A percentile compares a stretch with the other conserved stretches of the same genome.
Evolutionary conservation across 2,329 filamentous ascomycete genomes (phyloP).

Genomic region (Xylariaceae sp.): DNA sequence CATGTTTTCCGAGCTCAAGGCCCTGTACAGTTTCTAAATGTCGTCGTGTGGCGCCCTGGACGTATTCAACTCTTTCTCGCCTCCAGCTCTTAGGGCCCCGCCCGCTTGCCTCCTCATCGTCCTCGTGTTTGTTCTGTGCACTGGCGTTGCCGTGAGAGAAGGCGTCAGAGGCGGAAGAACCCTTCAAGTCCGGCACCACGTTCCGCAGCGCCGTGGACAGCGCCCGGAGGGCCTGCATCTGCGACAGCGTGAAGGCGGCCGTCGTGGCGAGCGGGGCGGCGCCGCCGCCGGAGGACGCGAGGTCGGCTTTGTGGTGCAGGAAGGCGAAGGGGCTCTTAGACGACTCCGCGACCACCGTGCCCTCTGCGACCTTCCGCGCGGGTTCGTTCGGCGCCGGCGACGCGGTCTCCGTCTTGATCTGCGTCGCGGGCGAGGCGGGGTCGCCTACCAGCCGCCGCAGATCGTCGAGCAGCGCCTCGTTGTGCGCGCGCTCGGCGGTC

Average conservation of each 20-base stretch:
- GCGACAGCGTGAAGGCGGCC: slow-evolving; percentile 78
- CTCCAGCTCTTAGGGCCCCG: slow-evolving; percentile 59
- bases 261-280: slow-evolving; percentile 70
- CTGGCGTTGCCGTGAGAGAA: no score
- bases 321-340: slow-evolving; percentile 57
- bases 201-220: slow-evolving; percentile 66
- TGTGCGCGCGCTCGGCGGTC: slow-evolving; percentile 55
- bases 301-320: slow-evolving; percentile 57
- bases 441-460: slow-evolving; percentile 41
- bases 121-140: slow-evolving; percentile 36
- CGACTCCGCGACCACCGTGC: background rate
- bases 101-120: slow-evolving; percentile 35
- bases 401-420: slow-evolving; percentile 36
- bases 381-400: slow-evolving; percentile 20
- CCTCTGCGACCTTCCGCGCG: background rate
- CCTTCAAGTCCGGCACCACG: slow-evolving; percentile 68
- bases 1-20: slow-evolving; percentile 66
- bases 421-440: slow-evolving; percentile 5
- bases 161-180: slow-evolving; percentile 1
- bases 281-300: slow-evolving; percentile 57
- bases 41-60: slow-evolving; percentile 78
- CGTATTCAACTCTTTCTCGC: slow-evolving; percentile 77
- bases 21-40: slow-evolving; percentile 76
- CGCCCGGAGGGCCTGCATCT: slow-evolving; percentile 78
- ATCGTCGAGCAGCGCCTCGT: slow-evolving; percentile 43